These are phyloP conservation scores for Penicillium malachiteum DNA, from an alignment of 495 filamentous ascomycete species.

Conservation along the genomic window DNA sequence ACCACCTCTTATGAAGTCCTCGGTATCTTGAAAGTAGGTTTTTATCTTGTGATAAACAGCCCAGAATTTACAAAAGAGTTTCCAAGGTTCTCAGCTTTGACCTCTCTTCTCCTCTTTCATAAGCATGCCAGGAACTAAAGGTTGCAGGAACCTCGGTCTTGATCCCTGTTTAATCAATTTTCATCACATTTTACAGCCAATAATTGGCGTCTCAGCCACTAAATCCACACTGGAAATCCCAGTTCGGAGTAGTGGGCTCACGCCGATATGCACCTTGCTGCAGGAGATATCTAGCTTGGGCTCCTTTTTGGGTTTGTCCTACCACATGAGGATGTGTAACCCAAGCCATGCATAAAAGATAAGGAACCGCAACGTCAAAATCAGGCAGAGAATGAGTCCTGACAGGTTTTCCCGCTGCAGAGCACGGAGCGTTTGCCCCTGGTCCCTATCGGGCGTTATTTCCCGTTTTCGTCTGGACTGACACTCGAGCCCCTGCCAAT, in stretches of 20 bases:
- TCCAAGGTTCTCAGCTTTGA: neutral
- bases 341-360: neutral
- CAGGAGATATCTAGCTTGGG: neutral
- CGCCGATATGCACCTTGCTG: neutral
- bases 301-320: neutral
- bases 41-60: neutral
- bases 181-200: neutral
- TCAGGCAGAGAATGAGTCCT: too few species aligned
- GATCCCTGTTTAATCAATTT: neutral
- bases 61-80: neutral
- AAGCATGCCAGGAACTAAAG: neutral
- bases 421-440: too few species aligned
- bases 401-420: too few species aligned
- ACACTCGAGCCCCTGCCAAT: too few species aligned
- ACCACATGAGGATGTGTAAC: neutral
- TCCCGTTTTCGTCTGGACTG: too few species aligned
- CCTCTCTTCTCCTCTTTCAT: slow-evolving; percentile 1
- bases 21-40: neutral
- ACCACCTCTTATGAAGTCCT: neutral
- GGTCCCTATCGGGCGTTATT: too few species aligned
- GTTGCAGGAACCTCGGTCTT: slow-evolving; percentile 2
- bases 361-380: too few species aligned
- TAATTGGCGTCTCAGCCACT: neutral
- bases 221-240: neutral
- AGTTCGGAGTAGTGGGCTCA: neutral